These are phyloP conservation scores for Russula griseocarnosa DNA, from an alignment of 768 basidiomycete genomes.

Conservation along the genomic window DNA sequence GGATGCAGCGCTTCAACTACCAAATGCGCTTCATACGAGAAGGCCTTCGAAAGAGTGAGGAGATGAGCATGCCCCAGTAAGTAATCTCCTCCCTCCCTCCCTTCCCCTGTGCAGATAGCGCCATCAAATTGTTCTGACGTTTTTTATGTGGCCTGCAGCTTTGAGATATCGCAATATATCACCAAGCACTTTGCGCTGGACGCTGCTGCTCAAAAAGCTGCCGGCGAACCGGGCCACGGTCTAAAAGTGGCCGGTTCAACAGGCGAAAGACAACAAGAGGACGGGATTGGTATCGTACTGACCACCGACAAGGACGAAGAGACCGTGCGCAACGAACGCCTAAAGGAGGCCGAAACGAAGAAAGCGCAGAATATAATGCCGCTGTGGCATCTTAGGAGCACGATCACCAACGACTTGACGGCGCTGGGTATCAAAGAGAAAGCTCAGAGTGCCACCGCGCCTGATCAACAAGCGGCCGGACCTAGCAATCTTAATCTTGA, in stretches of 20 bases:
- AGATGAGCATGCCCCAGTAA: constrained; percentile 78
- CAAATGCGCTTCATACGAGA: constrained; percentile 87
- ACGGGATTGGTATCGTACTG: constrained; percentile 82
- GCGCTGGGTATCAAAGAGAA: constrained; percentile 76
- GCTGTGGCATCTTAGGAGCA: constrained; percentile 93
- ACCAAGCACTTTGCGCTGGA: constrained; percentile 61
- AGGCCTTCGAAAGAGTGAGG: constrained; percentile 83
- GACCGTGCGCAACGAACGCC: constrained; percentile 65
- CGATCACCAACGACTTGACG: constrained; percentile 88
- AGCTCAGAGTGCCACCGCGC: constrained; percentile 38
- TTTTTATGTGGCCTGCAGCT: constrained; percentile 40
- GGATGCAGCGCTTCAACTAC: constrained; percentile 92
- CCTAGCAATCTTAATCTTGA: constrained; percentile 39
- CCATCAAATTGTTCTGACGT: neutral
- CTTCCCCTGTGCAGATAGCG: neutral
- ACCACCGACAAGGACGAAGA: constrained; percentile 86
- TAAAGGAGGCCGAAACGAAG: constrained; percentile 79
- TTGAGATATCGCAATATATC: constrained; percentile 82
- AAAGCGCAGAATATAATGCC: constrained; percentile 89
- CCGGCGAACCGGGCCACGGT: constrained; percentile 47
- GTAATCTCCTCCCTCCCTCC: constrained; percentile 33
- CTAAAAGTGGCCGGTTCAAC: constrained; percentile 73
- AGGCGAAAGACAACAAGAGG: constrained; percentile 54
- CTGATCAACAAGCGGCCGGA: constrained; percentile 34
- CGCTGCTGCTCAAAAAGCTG: constrained; percentile 53